Percentiles rank a stretch among this genome's conserved stretches.
These are phyloP conservation scores for Pseudogymnoascus sp. DNA, from an alignment of 2,329 filamentous ascomycete genomes.

Conservation along the genomic window DNA sequence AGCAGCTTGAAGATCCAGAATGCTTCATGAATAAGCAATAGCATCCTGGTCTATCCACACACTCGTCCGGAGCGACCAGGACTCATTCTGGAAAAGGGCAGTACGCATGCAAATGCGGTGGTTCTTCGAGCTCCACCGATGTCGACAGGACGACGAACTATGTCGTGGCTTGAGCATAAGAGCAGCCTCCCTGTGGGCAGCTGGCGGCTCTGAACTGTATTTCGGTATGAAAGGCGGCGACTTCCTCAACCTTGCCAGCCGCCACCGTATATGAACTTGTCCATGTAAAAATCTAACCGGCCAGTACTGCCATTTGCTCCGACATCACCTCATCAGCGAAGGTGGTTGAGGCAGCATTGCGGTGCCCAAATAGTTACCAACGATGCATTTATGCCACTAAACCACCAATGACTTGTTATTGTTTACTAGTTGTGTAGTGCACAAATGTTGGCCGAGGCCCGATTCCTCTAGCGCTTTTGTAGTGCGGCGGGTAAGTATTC, in stretches of 20 bases:
- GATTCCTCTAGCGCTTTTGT: too few species aligned
- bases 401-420: too few species aligned
- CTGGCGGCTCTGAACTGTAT: slow-evolving; percentile 16
- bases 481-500: too few species aligned
- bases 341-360: too few species aligned
- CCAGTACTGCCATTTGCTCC: neutral
- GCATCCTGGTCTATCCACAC: neutral
- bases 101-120: neutral
- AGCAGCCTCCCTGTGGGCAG: slow-evolving; percentile 18
- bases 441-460: too few species aligned
- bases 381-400: too few species aligned
- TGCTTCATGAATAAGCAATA: neutral
- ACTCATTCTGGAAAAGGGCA: neutral
- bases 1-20: neutral
- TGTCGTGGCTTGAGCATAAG: neutral
- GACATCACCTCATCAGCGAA: too few species aligned
- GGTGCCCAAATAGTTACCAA: too few species aligned
- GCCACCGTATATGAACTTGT: slow-evolving; percentile 24
- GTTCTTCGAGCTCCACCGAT: neutral
- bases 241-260: slow-evolving; percentile 27
- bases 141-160: neutral
- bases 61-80: neutral
- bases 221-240: slow-evolving; percentile 19
- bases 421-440: too few species aligned
- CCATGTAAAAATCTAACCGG: neutral